Base-by-base conservation (phyloP, 179 eudicot species). In the Dionaea muscipula region DNA sequence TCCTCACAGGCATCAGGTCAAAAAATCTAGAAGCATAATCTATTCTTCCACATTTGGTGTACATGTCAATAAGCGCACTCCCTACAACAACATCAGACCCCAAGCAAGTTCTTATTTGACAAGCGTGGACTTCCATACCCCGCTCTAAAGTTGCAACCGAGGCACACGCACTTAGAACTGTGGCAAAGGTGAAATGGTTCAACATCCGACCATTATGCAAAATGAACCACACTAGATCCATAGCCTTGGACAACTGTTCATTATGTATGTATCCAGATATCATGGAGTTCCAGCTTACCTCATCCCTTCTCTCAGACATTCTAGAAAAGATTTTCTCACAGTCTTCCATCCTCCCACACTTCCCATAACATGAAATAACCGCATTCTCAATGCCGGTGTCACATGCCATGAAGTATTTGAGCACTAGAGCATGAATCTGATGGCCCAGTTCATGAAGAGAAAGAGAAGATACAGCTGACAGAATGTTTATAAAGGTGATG, bases 1-100 rank as follows among this genome's bases (percentile, higher is more conserved):
- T 82, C 55, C 68, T 69, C 14, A 64, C 60, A 21, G 76, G 82
- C 94, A 85, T 85, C 31, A 51, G 41, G 27, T 66, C 66, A 51
- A 85, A 85, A 57, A 75, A 69, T 41, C 75, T 68, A 0, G 84
- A 76, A 60, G 94, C 90, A 51, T 85, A 82, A 48, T 82, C 94
- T 61, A 85, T 75, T 52, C 86, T 70, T 64, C 94, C 94, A 65
- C 94, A 82, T 70, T 85, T 85, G 12, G 90, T 72, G 46, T 85
- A 85, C 94, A 85, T 85, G 79, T 82, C 95, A 61, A 85, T 79
- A 47, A 85, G 77, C 21, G 95, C 86, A 69, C 84, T 84, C 22
- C 86, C 94, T 7, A 86, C 76, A 26, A 85, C 95, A 41, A 85
- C 79, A 63, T 85, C 84, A 40, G 78, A 73, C 51, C 70, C 90